Evolutionary conservation across 108 stramenopile species (phyloP).

Genomic region (Fragilariopsis cylindrus): DNA sequence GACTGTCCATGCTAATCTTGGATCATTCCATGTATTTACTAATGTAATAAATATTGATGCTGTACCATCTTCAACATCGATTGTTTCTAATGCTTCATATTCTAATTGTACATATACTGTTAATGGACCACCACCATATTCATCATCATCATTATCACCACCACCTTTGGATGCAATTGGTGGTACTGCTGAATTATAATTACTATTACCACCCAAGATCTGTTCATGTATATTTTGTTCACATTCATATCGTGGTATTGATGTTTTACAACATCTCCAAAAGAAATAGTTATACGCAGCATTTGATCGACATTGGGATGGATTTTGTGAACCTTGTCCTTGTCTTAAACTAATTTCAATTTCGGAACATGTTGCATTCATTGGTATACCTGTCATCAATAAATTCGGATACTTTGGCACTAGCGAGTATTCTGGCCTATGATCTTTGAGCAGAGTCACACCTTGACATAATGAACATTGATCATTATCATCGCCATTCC

Average conservation of each 20-base stretch:
- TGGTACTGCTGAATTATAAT: slow-evolving; percentile 25
- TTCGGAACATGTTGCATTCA: not conserved
- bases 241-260: slow-evolving; percentile 23
- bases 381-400: not conserved
- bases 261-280: slow-evolving; percentile 3
- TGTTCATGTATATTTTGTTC: slow-evolving; percentile 11
- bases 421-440: not conserved
- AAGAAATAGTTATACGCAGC: not conserved
- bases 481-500: not conserved
- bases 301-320: not conserved
- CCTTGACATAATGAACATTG: slow-evolving; percentile 13
- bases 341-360: not conserved
- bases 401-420: slow-evolving; percentile 3
- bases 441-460: not conserved
- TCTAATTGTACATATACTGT: not conserved
- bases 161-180: slow-evolving; percentile 9
- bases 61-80: slow-evolving; percentile 25
- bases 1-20: slow-evolving; percentile 18
- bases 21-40: slow-evolving; percentile 23
- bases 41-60: slow-evolving; percentile 8
- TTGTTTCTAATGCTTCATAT: not conserved
- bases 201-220: not conserved
- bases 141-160: too few relatives aligned
- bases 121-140: not conserved
- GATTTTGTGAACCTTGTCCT: not conserved